These are phyloP conservation scores for Penicillium waksmanii DNA, from an alignment of 495 filamentous ascomycete genomes.

Conservation along the genomic window DNA sequence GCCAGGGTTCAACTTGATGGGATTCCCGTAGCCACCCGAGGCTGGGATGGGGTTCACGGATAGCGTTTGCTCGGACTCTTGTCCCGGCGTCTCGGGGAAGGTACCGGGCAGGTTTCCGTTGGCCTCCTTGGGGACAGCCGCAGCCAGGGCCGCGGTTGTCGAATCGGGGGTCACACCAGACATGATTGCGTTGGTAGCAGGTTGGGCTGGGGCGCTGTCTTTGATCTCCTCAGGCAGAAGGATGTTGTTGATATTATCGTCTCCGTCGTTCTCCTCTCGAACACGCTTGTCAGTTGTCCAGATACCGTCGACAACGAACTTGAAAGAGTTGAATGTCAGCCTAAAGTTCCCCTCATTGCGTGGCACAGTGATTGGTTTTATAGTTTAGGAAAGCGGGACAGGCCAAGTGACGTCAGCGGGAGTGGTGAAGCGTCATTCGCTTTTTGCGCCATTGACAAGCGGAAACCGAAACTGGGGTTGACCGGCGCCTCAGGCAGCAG, in stretches of 20 bases:
- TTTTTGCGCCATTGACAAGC: too few relatives aligned
- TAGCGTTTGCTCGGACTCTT: slow-evolving; percentile 56
- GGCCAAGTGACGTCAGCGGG: slow-evolving; percentile 39
- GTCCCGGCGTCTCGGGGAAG: slow-evolving; percentile 78
- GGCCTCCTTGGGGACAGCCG: slow-evolving; percentile 64
- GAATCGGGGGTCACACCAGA: slow-evolving; percentile 71
- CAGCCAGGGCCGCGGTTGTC: slow-evolving; percentile 74
- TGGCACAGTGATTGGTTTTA: slow-evolving; percentile 24
- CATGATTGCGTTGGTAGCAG: slow-evolving; percentile 51
- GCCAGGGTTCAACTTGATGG: slow-evolving; percentile 76
- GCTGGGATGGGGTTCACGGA: slow-evolving; percentile 73
- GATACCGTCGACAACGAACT: slow-evolving; percentile 91
- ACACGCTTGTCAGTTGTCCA: slow-evolving; percentile 82
- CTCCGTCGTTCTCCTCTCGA: slow-evolving; percentile 76
- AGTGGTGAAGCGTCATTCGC: slow-evolving; percentile 31
- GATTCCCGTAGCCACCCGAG: slow-evolving; percentile 75
- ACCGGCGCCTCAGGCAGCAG: slow-evolving; percentile 11
- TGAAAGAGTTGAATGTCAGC: slow-evolving; percentile 18
- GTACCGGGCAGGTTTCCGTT: slow-evolving; percentile 66
- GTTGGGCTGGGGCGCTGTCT: slow-evolving; percentile 23
- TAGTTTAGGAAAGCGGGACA: slow-evolving; percentile 24
- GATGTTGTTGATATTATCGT: slow-evolving; percentile 87
- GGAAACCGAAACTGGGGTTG: slow-evolving; percentile 24
- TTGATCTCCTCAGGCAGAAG: slow-evolving; percentile 73
- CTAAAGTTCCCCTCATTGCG: slow-evolving; percentile 3